Evolutionary conservation across 306 rosid genomes (phyloP), one percentile per base, ranked within the genome.

Genomic region (Geum urbanum): DNA sequence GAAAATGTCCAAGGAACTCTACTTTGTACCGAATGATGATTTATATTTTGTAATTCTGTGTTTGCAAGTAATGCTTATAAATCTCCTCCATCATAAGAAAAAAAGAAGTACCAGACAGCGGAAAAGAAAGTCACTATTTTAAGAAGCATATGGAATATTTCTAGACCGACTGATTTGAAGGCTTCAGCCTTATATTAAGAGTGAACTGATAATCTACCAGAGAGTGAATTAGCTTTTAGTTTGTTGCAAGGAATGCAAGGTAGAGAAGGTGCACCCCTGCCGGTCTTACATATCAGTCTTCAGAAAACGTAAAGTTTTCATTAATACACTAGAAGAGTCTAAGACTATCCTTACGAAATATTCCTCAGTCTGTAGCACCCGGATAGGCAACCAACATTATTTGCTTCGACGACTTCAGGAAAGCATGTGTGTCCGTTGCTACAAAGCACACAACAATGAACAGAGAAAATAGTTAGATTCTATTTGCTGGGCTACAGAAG

Each of bases 381-480:
- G 98, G 98, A 76, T 88, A 90, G 74, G 90, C 79, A 59, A 81
- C 82, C 4, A 84, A 80, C 58, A 85, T 67, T 72, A 88, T 87
- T 68, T 77, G 92, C 78, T 90, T 90, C 76, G 92, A 77, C 69
- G 79, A 73, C 72, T 80, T 87, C 44, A 88, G 80, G 82, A 85
- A 85, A 54, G 80, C 84, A 64, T 88, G 94, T 51, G 81, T 81
- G 78, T 88, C 90, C 79, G 88, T 71, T 12, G 91, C 98, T 92
- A 79, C 80, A 81, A 59, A 77, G 56, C 68, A 72, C 10, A 47
- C 22, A 56, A 44, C 67, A 61, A 63, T 56, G 54, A 50, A 54
- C 18, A 9, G 32, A 40, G 61, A 7, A 27, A 56, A 19, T 60
- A 6, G 16, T 35, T 58, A 9, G 19, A 18, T 47, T 49, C 5